phyloP scores from a whole-genome alignment of 345 rosid species.

The Pistacia atlantica region DNA sequence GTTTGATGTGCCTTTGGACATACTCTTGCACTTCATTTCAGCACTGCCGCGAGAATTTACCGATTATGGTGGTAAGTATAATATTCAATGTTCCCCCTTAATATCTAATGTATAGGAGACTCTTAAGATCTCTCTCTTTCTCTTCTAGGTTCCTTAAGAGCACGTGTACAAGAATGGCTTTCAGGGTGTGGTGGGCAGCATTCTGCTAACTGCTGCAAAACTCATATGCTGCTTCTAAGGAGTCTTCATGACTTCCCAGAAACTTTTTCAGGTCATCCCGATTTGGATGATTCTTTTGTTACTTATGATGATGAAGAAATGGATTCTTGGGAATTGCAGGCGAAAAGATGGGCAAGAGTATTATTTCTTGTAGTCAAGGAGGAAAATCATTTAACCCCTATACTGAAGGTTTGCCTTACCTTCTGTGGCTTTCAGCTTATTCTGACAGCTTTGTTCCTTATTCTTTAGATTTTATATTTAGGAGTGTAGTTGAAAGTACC shows the following conservation, averaged over 20 bases:
- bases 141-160: slow-evolving; percentile 52
- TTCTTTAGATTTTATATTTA: background rate
- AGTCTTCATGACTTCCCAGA: slow-evolving; percentile 62
- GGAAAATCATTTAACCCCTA: slow-evolving; percentile 52
- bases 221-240: slow-evolving; percentile 42
- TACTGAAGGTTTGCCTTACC: slow-evolving; percentile 56
- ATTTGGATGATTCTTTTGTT: slow-evolving; percentile 30
- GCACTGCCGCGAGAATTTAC: slow-evolving; percentile 80
- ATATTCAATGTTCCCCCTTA: slow-evolving; percentile 3
- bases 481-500: background rate
- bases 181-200: slow-evolving; percentile 37
- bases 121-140: slow-evolving; percentile 1
- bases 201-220: slow-evolving; percentile 21
- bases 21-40: slow-evolving; percentile 70
- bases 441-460: slow-evolving; percentile 7
- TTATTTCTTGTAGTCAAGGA: slow-evolving; percentile 55
- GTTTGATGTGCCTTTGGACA: slow-evolving; percentile 65
- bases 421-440: slow-evolving; percentile 3
- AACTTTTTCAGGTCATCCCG: slow-evolving; percentile 38
- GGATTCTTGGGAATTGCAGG: slow-evolving; percentile 83
- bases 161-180: slow-evolving; percentile 67
- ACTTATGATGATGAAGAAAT: slow-evolving; percentile 83
- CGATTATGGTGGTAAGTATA: slow-evolving; percentile 70
- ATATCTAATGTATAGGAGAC: background rate
- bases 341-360: slow-evolving; percentile 80